A percentile compares a stretch with the other conserved stretches of the same genome.
Evolutionary conservation across 2,329 filamentous ascomycete species (phyloP).

Genomic region (Hortaea werneckii): DNA sequence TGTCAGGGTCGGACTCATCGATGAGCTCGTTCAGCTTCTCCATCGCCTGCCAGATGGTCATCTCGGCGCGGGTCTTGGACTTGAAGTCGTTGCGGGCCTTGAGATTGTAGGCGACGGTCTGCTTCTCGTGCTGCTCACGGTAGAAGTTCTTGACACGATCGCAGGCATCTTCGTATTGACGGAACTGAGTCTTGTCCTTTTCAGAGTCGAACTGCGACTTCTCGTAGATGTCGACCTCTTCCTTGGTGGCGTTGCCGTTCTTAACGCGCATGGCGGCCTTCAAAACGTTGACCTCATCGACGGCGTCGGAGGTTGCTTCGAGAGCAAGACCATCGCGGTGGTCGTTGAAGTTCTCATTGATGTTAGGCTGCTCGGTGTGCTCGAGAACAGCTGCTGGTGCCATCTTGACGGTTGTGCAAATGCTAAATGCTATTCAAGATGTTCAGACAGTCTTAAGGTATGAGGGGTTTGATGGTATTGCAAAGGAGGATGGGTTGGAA

Average conservation of each 20-base stretch:
- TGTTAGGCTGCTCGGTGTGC: constrained; percentile 29
- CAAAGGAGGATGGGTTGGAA: neutral
- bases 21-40: constrained; percentile 86
- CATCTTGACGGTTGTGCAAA: constrained; percentile 24
- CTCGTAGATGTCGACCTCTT: constrained; percentile 42
- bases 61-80: constrained; percentile 57
- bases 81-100: constrained; percentile 64
- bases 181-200: constrained; percentile 72
- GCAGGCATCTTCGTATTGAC: constrained; percentile 74
- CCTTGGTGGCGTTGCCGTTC: constrained; percentile 34
- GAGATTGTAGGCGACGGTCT: constrained; percentile 77
- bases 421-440: neutral
- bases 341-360: constrained; percentile 36
- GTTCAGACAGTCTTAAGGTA: too few species aligned
- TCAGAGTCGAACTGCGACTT: constrained; percentile 58
- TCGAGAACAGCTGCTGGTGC: constrained; percentile 31
- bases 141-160: constrained; percentile 84
- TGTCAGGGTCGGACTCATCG: constrained; percentile 87
- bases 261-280: constrained; percentile 45
- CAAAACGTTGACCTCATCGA: constrained; percentile 51
- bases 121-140: constrained; percentile 58
- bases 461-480: too few species aligned
- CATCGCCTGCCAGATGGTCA: constrained; percentile 86
- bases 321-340: constrained; percentile 47
- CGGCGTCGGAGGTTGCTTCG: constrained; percentile 48